phyloP scores from a whole-genome alignment of 2,329 filamentous ascomycete species.

The Cladosporium sp. region DNA sequence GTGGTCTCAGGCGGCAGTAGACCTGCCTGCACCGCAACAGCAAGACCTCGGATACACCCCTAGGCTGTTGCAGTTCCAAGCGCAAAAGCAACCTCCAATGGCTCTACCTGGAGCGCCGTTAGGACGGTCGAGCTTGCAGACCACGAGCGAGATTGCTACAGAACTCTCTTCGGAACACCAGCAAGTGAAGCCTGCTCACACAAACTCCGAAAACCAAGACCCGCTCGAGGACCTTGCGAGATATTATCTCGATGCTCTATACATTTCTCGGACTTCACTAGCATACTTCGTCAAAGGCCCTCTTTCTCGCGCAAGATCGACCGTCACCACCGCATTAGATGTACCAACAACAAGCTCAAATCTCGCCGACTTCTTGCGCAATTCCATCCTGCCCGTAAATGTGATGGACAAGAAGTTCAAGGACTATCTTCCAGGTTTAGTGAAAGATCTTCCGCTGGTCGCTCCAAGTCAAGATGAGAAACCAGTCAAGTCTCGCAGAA shows the following conservation, averaged over 20 bases:
- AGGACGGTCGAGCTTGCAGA: neutral
- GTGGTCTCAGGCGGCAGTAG: constrained; percentile 20
- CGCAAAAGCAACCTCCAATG: neutral
- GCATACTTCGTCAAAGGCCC: constrained; percentile 83
- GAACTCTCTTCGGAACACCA: neutral
- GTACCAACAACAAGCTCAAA: constrained; percentile 58
- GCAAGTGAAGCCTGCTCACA: neutral
- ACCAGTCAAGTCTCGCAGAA: constrained; percentile 38
- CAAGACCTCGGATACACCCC: neutral
- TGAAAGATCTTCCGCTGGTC: constrained; percentile 52
- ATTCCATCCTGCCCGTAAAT: constrained; percentile 34
- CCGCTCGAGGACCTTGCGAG: constrained; percentile 28
- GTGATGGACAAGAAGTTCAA: constrained; percentile 75
- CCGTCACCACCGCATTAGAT: constrained; percentile 62
- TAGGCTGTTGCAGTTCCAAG: constrained; percentile 21
- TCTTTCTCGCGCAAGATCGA: constrained; percentile 67
- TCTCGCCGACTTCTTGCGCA: constrained; percentile 63
- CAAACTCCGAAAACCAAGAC: constrained; percentile 12
- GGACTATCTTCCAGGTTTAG: constrained; percentile 62
- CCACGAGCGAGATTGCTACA: neutral
- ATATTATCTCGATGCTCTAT: constrained; percentile 43
- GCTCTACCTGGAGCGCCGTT: neutral
- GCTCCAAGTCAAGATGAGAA: constrained; percentile 15
- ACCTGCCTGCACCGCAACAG: neutral
- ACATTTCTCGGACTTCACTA: constrained; percentile 61